phyloP scores from a whole-genome alignment of 345 rosid genomes.

The Cardamine resedifolia region DNA sequence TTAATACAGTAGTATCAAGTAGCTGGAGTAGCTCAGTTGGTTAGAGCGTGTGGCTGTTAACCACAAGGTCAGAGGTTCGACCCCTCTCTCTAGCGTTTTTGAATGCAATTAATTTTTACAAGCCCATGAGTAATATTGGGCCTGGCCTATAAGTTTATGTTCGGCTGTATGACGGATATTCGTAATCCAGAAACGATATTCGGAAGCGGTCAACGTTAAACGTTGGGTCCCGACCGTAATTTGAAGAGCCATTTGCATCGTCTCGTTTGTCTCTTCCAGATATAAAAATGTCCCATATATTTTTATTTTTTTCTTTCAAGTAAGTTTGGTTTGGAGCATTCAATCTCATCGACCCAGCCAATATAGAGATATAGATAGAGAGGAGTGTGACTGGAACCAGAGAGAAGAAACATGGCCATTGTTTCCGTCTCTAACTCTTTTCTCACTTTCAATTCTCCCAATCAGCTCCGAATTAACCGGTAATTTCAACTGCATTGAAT shows the following conservation, averaged over 20 bases:
- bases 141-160: background rate
- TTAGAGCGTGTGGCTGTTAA: slow-evolving; percentile 73
- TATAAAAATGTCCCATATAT: no score
- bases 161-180: no score
- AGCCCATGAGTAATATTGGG: slow-evolving; percentile 2
- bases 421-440: slow-evolving; percentile 50
- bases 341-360: background rate
- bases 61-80: slow-evolving; percentile 40
- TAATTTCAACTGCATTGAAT: slow-evolving; percentile 18
- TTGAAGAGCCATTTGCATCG: slow-evolving; percentile 16
- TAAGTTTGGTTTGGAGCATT: background rate
- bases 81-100: slow-evolving; percentile 32
- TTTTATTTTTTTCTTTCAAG: background rate
- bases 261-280: slow-evolving; percentile 6
- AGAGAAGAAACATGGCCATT: slow-evolving; percentile 50
- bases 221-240: slow-evolving; percentile 4
- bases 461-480: slow-evolving; percentile 55
- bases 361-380: background rate
- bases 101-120: no score
- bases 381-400: slow-evolving; percentile 20
- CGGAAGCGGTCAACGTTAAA: slow-evolving; percentile 26
- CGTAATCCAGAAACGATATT: slow-evolving; percentile 16
- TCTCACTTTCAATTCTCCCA: slow-evolving; percentile 41
- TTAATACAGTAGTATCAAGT: no score
- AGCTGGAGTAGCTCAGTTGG: slow-evolving; percentile 45